phyloP scores from a whole-genome alignment of 2,329 filamentous ascomycete genomes.

The Aspergillus amoenus region DNA sequence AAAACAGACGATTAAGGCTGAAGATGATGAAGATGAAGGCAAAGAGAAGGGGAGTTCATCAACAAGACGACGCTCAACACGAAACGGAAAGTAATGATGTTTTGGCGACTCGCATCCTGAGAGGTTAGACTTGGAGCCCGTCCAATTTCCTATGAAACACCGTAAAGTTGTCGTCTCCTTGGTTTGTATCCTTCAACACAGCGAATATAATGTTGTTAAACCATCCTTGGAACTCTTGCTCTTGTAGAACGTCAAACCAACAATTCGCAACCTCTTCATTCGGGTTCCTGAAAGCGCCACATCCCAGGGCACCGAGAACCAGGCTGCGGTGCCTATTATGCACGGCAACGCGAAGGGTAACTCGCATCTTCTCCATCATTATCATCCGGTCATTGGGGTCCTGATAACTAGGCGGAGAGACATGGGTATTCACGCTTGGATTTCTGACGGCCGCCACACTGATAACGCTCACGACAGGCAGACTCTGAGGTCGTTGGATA shows the following conservation, averaged over 20 bases:
- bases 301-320: constrained; percentile 68
- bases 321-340: constrained; percentile 56
- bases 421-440: constrained; percentile 34
- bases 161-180: constrained; percentile 32
- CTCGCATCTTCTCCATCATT: constrained; percentile 63
- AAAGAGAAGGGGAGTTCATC: constrained; percentile 12
- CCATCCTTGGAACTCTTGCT: constrained; percentile 64
- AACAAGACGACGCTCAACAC: constrained; percentile 32
- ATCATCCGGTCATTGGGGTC: constrained; percentile 48
- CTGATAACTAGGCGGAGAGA: constrained; percentile 36
- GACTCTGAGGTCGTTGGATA: constrained; percentile 28
- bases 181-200: constrained; percentile 44
- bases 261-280: constrained; percentile 60
- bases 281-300: constrained; percentile 66
- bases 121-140: constrained; percentile 25
- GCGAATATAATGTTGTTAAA: constrained; percentile 67
- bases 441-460: constrained; percentile 58
- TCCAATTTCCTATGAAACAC: constrained; percentile 31
- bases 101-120: neutral
- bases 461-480: constrained; percentile 59
- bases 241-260: constrained; percentile 61
- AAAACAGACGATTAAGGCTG: constrained; percentile 22
- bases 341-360: constrained; percentile 61
- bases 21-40: constrained; percentile 22
- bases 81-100: constrained; percentile 24